Percentiles rank a stretch among this genome's conserved stretches.
Evolutionary conservation across 208 protist species (phyloP).

Genomic region (Borovskyia barvae): DNA sequence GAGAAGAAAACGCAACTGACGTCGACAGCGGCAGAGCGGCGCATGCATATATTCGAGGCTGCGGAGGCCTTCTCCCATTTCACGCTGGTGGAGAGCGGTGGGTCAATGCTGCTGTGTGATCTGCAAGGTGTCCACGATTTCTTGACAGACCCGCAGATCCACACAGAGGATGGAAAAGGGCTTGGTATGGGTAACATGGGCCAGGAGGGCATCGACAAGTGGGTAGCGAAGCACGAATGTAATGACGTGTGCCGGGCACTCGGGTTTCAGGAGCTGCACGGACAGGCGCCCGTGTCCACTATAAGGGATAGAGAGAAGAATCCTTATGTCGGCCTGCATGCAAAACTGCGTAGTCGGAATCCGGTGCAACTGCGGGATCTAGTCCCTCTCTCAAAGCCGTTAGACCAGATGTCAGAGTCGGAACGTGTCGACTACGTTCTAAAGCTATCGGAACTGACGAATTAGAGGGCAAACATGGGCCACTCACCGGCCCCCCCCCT

Average conservation of each 20-base stretch:
- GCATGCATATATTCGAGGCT: slow-evolving; percentile 59
- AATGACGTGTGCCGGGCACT: slow-evolving; percentile 69
- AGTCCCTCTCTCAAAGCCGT: slow-evolving; percentile 59
- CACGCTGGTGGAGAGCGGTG: slow-evolving; percentile 60
- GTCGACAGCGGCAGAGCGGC: slow-evolving; percentile 34
- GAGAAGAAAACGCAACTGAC: slow-evolving; percentile 60
- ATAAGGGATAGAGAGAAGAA: slow-evolving; percentile 1
- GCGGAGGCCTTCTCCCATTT: slow-evolving; percentile 90
- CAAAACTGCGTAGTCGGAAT: slow-evolving; percentile 44
- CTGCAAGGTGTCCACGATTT: slow-evolving; percentile 84
- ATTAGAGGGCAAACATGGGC: slow-evolving; percentile 24
- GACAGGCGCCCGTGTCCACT: slow-evolving; percentile 7
- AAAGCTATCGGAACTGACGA: slow-evolving; percentile 48
- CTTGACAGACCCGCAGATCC: slow-evolving; percentile 84
- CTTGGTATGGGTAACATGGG: slow-evolving; percentile 86
- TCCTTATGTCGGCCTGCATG: slow-evolving; percentile 43
- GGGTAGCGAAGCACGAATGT: slow-evolving; percentile 69
- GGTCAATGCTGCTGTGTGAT: slow-evolving; percentile 78
- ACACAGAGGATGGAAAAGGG: slow-evolving; percentile 73
- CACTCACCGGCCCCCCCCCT: no score
- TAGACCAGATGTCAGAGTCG: slow-evolving; percentile 72
- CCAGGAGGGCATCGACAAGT: slow-evolving; percentile 80
- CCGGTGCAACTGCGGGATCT: slow-evolving; percentile 50
- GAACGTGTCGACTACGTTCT: slow-evolving; percentile 72
- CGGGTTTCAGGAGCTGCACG: slow-evolving; percentile 44